These are phyloP conservation scores for Melastoma malabathricum DNA, from an alignment of 345 rosid genomes.

Conservation along the genomic window DNA sequence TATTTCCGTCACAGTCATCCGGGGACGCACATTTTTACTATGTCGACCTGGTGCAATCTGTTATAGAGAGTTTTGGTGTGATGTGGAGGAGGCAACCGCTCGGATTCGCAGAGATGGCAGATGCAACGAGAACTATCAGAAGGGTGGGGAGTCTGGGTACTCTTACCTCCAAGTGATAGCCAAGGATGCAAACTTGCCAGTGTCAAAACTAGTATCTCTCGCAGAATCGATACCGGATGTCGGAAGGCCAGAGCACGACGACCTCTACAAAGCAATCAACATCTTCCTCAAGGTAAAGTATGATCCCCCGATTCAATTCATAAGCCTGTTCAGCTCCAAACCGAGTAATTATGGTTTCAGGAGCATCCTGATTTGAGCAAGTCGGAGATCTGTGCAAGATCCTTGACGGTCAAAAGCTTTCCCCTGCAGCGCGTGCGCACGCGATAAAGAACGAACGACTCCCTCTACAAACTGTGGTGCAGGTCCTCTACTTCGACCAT, in stretches of 20 bases:
- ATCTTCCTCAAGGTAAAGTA: conserved; percentile 64
- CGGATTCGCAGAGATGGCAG: conserved; percentile 26
- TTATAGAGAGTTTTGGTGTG: conserved; percentile 48
- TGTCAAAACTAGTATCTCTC: conserved; percentile 39
- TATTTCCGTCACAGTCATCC: conserved; percentile 44
- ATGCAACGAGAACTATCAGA: conserved; percentile 34
- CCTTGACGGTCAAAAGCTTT: conserved; percentile 88
- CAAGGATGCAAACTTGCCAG: conserved; percentile 50
- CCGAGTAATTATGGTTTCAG: conserved; percentile 23
- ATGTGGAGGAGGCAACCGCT: conserved; percentile 64
- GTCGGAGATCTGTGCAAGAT: conserved; percentile 63
- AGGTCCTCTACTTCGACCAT: conserved; percentile 81
- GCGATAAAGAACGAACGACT: conserved; percentile 91
- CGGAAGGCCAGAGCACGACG: conserved; percentile 63
- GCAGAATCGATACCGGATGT: conserved; percentile 64
- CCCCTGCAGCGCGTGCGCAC: conserved; percentile 72
- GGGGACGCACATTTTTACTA: conserved; percentile 36
- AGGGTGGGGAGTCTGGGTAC: conserved; percentile 60
- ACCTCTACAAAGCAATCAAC: conserved; percentile 78
- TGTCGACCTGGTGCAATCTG: conserved; percentile 51
- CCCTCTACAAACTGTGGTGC: conserved; percentile 91
- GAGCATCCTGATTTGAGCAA: conserved; percentile 81
- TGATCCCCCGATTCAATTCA: background rate
- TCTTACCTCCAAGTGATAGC: conserved; percentile 69
- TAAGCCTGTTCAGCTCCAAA: background rate